phyloP scores from a whole-genome alignment of 495 filamentous ascomycete genomes.

The Aspergillus haitiensis region DNA sequence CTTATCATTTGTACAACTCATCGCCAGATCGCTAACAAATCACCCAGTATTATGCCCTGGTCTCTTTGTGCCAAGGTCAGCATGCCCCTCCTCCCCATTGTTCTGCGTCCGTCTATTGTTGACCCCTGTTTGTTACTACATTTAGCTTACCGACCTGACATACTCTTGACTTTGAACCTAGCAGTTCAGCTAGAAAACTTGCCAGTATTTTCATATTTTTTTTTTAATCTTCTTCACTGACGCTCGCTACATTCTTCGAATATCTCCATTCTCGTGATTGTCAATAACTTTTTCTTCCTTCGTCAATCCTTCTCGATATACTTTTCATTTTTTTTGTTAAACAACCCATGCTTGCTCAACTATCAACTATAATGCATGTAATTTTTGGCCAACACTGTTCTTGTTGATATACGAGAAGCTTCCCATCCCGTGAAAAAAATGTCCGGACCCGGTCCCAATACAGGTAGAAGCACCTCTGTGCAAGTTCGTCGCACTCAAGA shows the following conservation, averaged over 20 bases:
- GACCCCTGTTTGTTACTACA: constrained; percentile 16
- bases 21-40: constrained; percentile 2
- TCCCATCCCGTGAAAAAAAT: constrained; percentile 6
- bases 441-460: constrained; percentile 7
- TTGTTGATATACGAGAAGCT: neutral
- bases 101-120: constrained; percentile 12
- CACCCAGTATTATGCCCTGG: constrained; percentile 12
- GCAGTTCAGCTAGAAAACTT: neutral
- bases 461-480: constrained; percentile 18
- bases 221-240: constrained; percentile 7
- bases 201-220: constrained; percentile 9
- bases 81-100: constrained; percentile 7
- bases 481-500: constrained; percentile 10
- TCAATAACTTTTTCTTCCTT: constrained; percentile 8
- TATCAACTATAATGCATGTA: constrained; percentile 9
- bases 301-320: neutral
- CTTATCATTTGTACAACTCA: constrained; percentile 7
- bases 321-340: neutral
- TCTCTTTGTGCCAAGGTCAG: constrained; percentile 16
- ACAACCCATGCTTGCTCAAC: neutral
- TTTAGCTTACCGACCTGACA: constrained; percentile 20
- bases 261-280: neutral
- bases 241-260: constrained; percentile 5
- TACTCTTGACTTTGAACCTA: constrained; percentile 8
- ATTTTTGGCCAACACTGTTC: neutral